Base-by-base conservation (phyloP, 768 basidiomycete species). In the Kwoniella newhampshirensis region DNA sequence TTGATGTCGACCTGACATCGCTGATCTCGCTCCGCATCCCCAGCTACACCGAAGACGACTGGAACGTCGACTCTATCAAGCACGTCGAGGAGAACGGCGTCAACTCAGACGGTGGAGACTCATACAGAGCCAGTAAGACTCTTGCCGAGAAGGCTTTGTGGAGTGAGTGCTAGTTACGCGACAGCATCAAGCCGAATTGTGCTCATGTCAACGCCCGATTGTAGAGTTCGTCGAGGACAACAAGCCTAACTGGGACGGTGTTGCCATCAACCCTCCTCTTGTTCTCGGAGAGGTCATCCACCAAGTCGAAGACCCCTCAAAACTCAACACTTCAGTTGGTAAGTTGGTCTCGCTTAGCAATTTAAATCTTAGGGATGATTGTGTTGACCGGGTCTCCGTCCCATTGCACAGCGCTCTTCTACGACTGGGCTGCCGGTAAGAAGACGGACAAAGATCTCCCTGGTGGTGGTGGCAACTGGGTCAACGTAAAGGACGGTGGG, bases 301-400 rank as follows among this genome's bases (percentile, higher is more conserved):
- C 62, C 76, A 79, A 43, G 73, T 78, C 41, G 66, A 68, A 23
- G 60, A 51, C 12, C 70, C 75, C 28, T 77, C 77, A 23, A 49
- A 67, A 39, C 65, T 82, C 53, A 81, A 81, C 75, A 75, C 76
- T 27, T 75, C 74, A 5, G 74, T 75, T 48, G 68, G 69, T 71
- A 25, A 58, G 69, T 69, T n/a, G 7, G 13, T 4, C 25, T 45
- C 39, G 39, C 36, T 25, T 15, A 35, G 1, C 15, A 26, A 28
- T 26, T n/a, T 47, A 26, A 13, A 4, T 47, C 26, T 28, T 12
- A 26, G 13, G 13, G 30, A 7, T 50, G 30, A 35, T 17, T 5
- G 8, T 8, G n/a, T 43, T 9, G 18, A 7, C 18, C 17, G 18
- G 13, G n/a, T 8, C 42, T 11, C n/a, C 13, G 9, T 17, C 49